phyloP scores from a whole-genome alignment of 1,284 basidiomycete species.

The Xerocomus amazonicus region DNA sequence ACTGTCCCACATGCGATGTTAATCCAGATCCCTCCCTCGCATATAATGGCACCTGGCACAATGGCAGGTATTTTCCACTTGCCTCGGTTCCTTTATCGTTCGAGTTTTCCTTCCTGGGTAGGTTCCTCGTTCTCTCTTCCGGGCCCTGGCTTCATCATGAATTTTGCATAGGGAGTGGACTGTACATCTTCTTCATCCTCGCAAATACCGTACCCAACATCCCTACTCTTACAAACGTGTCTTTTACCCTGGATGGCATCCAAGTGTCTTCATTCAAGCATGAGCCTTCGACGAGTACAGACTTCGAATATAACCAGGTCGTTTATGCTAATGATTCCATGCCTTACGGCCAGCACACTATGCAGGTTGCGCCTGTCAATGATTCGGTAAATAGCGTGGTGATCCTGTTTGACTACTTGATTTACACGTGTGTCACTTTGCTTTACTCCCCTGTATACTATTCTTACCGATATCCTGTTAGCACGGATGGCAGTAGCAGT shows the following conservation, averaged over 20 bases:
- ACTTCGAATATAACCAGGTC: slow-evolving; percentile 14
- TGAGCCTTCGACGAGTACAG: neutral
- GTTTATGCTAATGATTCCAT: slow-evolving; percentile 14
- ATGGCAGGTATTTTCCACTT: neutral
- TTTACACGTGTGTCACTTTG: neutral
- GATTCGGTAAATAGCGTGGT: neutral
- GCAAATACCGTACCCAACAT: too few species aligned
- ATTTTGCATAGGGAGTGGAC: neutral
- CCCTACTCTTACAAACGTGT: slow-evolving; percentile 1
- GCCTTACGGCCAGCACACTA: slow-evolving; percentile 4
- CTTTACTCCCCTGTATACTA: too few species aligned
- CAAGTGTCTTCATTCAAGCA: neutral
- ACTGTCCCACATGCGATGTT: neutral
- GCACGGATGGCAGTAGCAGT: too few species aligned
- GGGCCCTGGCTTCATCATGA: too few species aligned
- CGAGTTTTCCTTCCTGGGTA: neutral
- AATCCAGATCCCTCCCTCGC: neutral
- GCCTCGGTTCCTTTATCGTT: neutral
- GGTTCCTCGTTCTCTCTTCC: too few species aligned
- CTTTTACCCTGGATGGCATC: slow-evolving; percentile 10
- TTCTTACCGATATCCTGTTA: too few species aligned
- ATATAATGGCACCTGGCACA: neutral
- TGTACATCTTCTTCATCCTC: slow-evolving; percentile 27
- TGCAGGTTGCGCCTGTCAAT: slow-evolving; percentile 6
- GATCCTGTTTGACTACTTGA: slow-evolving; percentile 3